Percentiles rank a stretch among this genome's conserved stretches.
These are phyloP conservation scores for Mucor plumbeus DNA, from an alignment of 371 early-diverging fungal species.

Conservation along the genomic window DNA sequence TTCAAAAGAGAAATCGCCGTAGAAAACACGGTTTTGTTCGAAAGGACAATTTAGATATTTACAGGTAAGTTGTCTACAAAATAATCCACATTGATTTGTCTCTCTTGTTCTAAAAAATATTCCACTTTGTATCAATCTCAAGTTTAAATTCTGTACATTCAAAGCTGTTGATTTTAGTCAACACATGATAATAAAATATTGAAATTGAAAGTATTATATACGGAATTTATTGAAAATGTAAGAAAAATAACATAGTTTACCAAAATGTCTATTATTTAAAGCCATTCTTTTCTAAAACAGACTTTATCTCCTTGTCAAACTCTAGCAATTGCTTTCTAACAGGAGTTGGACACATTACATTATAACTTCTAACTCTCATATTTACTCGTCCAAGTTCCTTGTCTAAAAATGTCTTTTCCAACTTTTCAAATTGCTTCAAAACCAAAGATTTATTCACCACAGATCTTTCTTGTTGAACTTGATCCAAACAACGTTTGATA, in stretches of 20 bases:
- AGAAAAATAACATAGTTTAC: neutral
- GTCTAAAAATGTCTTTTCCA: slow-evolving; percentile 24
- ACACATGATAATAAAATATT: no score
- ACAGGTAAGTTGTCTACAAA: no score
- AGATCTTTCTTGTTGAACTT: neutral
- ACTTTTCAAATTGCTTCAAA: slow-evolving; percentile 17
- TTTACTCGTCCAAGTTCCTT: slow-evolving; percentile 23
- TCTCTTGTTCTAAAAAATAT: no score
- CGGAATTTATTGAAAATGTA: neutral
- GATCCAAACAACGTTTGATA: slow-evolving; percentile 19
- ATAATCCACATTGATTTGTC: no score
- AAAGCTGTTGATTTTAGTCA: no score
- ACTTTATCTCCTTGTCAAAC: slow-evolving; percentile 25
- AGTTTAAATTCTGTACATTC: no score
- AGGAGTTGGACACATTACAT: slow-evolving; percentile 41
- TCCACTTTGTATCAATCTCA: no score
- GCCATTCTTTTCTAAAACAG: neutral
- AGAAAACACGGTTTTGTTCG: no score
- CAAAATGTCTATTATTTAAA: slow-evolving; percentile 1
- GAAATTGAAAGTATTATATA: no score
- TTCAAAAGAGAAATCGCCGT: no score
- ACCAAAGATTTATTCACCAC: neutral
- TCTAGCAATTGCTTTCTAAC: slow-evolving; percentile 33
- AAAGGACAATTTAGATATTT: no score
- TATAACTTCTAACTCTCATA: slow-evolving; percentile 34